Conservation (phyloP, 1,284 basidiomycete species). For the Inonotus obliquus region DNA sequence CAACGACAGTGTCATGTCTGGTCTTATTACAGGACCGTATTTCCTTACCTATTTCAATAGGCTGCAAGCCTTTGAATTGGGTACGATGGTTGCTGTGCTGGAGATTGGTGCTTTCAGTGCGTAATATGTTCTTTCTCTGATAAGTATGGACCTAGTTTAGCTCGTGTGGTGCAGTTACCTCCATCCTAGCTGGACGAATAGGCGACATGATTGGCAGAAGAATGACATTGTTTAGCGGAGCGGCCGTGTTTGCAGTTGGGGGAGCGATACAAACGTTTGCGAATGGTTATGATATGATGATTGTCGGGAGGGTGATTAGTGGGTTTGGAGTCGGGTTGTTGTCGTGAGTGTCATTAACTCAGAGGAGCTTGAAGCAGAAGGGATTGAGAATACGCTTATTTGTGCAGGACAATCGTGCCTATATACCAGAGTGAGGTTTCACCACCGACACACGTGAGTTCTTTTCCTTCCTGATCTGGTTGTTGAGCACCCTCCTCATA, state of each 20-base stretch:
- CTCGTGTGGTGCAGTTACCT: conserved; percentile 59
- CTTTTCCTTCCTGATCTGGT: neutral
- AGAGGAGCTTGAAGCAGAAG: neutral
- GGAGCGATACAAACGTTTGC: conserved; percentile 90
- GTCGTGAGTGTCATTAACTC: conserved; percentile 50
- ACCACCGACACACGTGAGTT: conserved; percentile 82
- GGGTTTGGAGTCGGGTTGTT: conserved; percentile 96
- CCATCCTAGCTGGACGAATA: conserved; percentile 81
- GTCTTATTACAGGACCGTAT: conserved; percentile 91
- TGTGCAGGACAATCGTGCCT: conserved; percentile 84
- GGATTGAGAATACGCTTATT: neutral
- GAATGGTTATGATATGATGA: conserved; percentile 80
- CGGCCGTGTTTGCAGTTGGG: conserved; percentile 83
- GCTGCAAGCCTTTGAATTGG: conserved; percentile 63
- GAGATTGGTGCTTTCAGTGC: conserved; percentile 90
- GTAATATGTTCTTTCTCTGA: conserved; percentile 23
- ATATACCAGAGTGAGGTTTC: conserved; percentile 98
- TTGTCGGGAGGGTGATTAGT: conserved; percentile 81
- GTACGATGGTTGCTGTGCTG: conserved; percentile 89
- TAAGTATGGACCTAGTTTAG: neutral
- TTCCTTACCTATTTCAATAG: conserved; percentile 82
- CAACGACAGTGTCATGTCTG: conserved; percentile 70
- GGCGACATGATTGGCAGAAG: conserved; percentile 87
- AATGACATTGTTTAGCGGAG: conserved; percentile 84
- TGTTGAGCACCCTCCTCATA: conserved; percentile 4